These are phyloP conservation scores for Durotheca rogersii DNA, from an alignment of 495 filamentous ascomycete species.

Conservation along the genomic window DNA sequence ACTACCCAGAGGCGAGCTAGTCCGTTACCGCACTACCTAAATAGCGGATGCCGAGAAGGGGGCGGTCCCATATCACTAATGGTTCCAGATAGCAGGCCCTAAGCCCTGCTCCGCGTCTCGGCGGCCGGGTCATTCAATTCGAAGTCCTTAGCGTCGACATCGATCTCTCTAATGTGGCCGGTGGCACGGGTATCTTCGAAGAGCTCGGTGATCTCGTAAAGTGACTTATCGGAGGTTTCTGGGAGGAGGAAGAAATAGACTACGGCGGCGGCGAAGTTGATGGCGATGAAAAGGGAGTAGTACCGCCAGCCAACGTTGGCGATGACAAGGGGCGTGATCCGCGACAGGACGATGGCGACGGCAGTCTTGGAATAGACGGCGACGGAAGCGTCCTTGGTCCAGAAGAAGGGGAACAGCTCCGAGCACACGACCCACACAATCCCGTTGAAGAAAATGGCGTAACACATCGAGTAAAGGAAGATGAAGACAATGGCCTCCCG, in stretches of 20 bases:
- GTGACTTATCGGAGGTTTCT: too few species aligned
- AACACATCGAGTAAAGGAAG: conserved; percentile 22
- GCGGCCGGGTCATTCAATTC: background rate
- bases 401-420: conserved; percentile 14
- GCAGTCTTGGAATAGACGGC: conserved; percentile 17
- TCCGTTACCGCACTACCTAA: too few species aligned
- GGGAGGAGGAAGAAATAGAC: too few species aligned
- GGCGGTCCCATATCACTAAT: too few species aligned
- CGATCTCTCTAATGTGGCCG: background rate
- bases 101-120: too few species aligned
- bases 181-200: conserved; percentile 48
- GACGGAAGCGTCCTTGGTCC: conserved; percentile 5
- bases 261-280: too few species aligned
- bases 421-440: conserved; percentile 27
- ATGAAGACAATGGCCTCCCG: conserved; percentile 18
- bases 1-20: too few species aligned
- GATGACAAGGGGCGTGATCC: conserved; percentile 50
- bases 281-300: too few species aligned
- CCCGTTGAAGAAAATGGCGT: conserved; percentile 37
- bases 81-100: too few species aligned
- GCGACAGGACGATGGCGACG: conserved; percentile 49
- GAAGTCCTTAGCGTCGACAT: background rate
- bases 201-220: too few species aligned
- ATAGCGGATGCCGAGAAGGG: too few species aligned
- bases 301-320: too few species aligned